phyloP scores from a whole-genome alignment of 208 protist genomes.

The Entamoeba histolytica region DNA sequence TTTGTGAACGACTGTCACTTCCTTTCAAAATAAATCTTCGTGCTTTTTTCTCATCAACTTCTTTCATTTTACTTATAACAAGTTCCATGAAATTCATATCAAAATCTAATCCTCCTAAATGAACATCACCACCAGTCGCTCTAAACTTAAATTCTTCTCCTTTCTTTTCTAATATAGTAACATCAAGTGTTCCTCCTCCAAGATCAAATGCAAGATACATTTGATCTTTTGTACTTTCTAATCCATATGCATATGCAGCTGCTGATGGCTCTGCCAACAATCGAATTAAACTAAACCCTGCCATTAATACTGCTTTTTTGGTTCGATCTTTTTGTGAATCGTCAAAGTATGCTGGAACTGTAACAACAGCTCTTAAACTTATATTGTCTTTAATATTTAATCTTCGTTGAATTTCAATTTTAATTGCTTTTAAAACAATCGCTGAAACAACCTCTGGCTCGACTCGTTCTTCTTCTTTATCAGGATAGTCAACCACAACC shows the following conservation, averaged over 20 bases:
- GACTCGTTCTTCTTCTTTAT: background rate
- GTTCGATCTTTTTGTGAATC: conserved; percentile 64
- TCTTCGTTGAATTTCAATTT: conserved; percentile 19
- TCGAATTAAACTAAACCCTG: conserved; percentile 78
- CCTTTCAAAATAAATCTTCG: background rate
- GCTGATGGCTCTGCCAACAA: conserved; percentile 99
- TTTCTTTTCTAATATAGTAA: conserved; percentile 85
- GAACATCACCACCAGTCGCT: conserved; percentile 72
- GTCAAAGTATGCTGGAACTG: conserved; percentile 78
- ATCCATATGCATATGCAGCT: conserved; percentile 80
- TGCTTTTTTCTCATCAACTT: background rate
- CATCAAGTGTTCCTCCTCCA: conserved; percentile 87
- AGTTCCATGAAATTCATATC: conserved; percentile 79
- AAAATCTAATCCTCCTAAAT: conserved; percentile 86
- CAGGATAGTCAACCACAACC: background rate
- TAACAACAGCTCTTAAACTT: conserved; percentile 11
- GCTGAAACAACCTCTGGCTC: conserved; percentile 24
- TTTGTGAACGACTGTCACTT: background rate
- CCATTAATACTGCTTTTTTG: conserved; percentile 60
- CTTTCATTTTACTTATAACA: conserved; percentile 77
- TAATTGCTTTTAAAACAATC: conserved; percentile 12
- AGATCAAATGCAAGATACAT: conserved; percentile 25
- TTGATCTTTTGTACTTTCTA: background rate
- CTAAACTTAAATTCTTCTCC: conserved; percentile 64
- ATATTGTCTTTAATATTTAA: conserved; percentile 24